Base-by-base conservation (phyloP, 805 yeast genomes). In the Starmera pachycereana region DNA sequence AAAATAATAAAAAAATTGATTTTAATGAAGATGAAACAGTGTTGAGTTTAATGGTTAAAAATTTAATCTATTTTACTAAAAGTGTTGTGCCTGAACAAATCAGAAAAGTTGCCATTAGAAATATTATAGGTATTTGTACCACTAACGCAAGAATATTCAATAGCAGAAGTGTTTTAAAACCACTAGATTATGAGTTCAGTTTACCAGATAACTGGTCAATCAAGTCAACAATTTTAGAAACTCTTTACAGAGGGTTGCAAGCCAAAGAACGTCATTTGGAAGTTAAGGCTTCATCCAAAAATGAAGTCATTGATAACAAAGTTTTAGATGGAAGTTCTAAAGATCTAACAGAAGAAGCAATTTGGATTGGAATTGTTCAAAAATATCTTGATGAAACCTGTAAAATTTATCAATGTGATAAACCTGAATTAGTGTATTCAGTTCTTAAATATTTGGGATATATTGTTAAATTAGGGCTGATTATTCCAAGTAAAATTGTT, bases 341-440 rank as follows among this genome's bases (percentile, higher is more conserved):
- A 31, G 59, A 69, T 1, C 68, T 72, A 37, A 61, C 70, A 22
- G 71, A 67, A 50, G 92, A 84, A 52, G 83, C 88, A 12, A 75
- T 85, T 0, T 80, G 92, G 53, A 73, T 90, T 1, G 79, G 83
- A 0, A 49, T 87, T 10, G 79, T 77, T 4, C 86, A 84, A 40
- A 60, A 86, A 31, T 84, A 78, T 50, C 56, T 79, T 38, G 55
- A 55, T 4, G 52, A 60, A 3, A 66, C 81, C 6, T 58, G 83
- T 19, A 57, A 62, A 3, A 54, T 76, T 13, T 22, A 22, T 22
- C 27, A 22, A 22, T 74, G 86, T 40, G 45, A 76, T 0, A 48
- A 54, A 4, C 69, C 69, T 30, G 71, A 73, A 28, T 64, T 63
- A 2, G 69, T 65, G 4, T 57, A 63, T 27, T 54, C 68, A 2